A percentile compares a stretch with the other conserved stretches of the same genome.
Evolutionary conservation across 169 alveolate genomes (phyloP).

Genomic region (Amoebophrya sp.): DNA sequence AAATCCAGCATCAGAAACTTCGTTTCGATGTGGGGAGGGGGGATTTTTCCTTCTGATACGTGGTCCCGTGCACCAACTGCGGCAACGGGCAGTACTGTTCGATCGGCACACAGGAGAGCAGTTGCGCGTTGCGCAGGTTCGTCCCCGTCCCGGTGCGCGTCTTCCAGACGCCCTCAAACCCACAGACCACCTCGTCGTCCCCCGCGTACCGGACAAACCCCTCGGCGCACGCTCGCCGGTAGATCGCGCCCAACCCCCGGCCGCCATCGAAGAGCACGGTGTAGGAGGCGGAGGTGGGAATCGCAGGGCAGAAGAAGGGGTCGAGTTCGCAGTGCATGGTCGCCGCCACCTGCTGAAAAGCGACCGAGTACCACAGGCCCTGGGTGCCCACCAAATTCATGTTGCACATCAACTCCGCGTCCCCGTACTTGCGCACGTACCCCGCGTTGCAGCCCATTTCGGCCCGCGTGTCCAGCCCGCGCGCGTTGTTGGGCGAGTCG

Average conservation of each 20-base stretch:
- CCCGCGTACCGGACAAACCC: neutral
- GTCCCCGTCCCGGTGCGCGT: neutral
- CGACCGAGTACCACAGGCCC: neutral
- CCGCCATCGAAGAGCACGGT: neutral
- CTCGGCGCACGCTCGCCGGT: neutral
- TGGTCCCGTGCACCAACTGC: neutral
- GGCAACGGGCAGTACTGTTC: constrained; percentile 9
- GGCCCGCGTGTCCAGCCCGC: neutral
- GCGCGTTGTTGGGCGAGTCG: neutral
- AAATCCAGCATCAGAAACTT: too few species aligned
- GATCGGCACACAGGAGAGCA: neutral
- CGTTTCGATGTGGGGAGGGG: too few species aligned
- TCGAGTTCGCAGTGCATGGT: neutral
- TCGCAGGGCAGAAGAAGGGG: neutral
- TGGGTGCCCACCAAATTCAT: neutral
- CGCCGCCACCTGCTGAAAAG: neutral
- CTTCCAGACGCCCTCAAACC: neutral
- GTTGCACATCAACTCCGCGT: neutral
- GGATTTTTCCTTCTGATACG: too few species aligned
- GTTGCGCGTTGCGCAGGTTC: neutral
- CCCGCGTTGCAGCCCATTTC: neutral
- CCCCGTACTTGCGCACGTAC: neutral
- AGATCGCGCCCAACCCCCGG: neutral
- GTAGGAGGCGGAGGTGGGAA: neutral
- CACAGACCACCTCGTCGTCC: neutral